Conservation (phyloP, 176 grass and related monocot genomes). For the Miscanthus lutarioriparius region DNA sequence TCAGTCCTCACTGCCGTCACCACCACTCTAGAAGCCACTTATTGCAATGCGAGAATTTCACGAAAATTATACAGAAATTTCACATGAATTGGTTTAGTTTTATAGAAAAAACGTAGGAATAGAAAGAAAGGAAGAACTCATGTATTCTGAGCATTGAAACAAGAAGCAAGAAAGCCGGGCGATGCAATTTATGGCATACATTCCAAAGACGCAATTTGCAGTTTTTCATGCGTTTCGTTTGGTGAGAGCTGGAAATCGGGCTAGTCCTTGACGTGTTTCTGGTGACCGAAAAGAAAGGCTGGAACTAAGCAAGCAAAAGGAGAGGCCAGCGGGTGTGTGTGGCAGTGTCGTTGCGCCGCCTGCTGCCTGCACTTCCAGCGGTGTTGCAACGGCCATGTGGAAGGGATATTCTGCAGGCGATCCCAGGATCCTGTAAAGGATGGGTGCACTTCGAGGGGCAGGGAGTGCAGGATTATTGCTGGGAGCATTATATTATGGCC, state of each 20-base stretch:
- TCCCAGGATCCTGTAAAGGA: conserved; percentile 36
- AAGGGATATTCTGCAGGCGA: conserved; percentile 49
- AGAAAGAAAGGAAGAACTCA: background rate
- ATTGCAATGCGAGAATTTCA: too few relatives aligned
- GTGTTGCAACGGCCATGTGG: conserved; percentile 35
- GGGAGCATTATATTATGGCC: background rate
- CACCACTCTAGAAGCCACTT: too few relatives aligned
- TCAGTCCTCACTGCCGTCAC: too few relatives aligned
- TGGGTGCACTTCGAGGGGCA: conserved; percentile 25
- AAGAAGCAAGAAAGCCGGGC: background rate
- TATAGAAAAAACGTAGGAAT: too few relatives aligned
- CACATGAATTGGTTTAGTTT: background rate
- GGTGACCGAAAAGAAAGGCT: conserved; percentile 6
- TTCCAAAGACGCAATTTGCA: background rate
- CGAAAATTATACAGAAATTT: background rate
- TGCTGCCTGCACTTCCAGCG: conserved; percentile 47
- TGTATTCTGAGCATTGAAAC: background rate
- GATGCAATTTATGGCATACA: background rate
- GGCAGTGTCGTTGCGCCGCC: conserved; percentile 24
- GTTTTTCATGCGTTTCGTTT: background rate
- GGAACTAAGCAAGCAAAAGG: background rate
- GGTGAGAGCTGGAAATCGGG: background rate
- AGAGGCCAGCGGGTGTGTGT: background rate
- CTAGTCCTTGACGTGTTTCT: background rate
- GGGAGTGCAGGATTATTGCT: background rate